phyloP scores from a whole-genome alignment of 169 alveolate species.

The Neospora caninum region DNA sequence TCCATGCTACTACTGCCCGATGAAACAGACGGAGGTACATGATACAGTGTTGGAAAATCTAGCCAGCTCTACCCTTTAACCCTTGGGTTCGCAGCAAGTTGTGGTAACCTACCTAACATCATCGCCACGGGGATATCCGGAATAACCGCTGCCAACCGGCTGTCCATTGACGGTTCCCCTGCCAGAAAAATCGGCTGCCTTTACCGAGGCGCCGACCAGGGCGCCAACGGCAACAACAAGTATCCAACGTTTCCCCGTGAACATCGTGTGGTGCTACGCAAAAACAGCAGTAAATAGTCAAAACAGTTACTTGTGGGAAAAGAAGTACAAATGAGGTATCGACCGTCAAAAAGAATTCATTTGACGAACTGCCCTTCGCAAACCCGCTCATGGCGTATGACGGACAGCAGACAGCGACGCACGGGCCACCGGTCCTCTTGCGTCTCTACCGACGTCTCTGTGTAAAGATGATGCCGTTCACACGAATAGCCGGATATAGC shows the following conservation, averaged over 20 bases:
- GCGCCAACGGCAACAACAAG: background rate
- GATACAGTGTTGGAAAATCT: too few species aligned
- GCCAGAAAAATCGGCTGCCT: background rate
- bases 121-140: too few species aligned
- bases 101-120: too few species aligned
- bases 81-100: too few species aligned
- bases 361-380: background rate
- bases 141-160: too few species aligned
- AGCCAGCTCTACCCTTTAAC: too few species aligned
- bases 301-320: background rate
- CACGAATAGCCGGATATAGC: too few species aligned
- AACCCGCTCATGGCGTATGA: background rate
- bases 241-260: background rate
- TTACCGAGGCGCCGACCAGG: background rate
- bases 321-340: background rate
- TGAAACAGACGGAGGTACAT: too few species aligned
- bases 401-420: background rate
- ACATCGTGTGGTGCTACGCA: background rate
- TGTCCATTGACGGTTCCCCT: background rate
- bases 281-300: background rate
- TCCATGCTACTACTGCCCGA: too few species aligned
- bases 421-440: too few species aligned
- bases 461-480: too few species aligned
- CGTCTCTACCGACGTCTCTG: too few species aligned
- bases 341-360: background rate